These are phyloP conservation scores for Metschnikowia cerradonensis DNA, from an alignment of 805 yeast species.

Conservation along the genomic window DNA sequence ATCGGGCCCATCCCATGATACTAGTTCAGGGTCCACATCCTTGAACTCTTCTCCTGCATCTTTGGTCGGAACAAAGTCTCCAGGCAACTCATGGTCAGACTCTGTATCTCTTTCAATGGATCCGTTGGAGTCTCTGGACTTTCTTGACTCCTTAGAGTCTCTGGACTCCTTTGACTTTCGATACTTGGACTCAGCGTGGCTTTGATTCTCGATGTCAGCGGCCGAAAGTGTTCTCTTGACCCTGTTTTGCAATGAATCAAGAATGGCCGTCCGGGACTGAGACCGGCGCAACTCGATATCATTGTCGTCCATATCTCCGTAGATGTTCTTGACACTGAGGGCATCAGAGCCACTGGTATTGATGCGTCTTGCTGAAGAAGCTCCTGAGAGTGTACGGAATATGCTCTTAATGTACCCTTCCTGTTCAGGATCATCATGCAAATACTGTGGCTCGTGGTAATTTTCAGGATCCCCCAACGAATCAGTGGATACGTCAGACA, in stretches of 20 bases:
- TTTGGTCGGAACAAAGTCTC: conserved; percentile 31
- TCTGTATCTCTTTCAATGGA: background rate
- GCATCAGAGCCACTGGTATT: conserved; percentile 13
- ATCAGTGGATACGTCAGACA: background rate
- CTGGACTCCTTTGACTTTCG: too few species aligned
- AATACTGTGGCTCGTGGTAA: background rate
- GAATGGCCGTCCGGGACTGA: conserved; percentile 42
- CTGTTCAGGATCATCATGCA: background rate
- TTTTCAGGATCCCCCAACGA: background rate
- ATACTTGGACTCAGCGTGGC: background rate
- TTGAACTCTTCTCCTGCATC: conserved; percentile 52
- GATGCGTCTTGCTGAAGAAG: conserved; percentile 6
- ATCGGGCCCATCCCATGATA: conserved; percentile 61
- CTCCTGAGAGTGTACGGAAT: conserved; percentile 9
- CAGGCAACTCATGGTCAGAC: conserved; percentile 19
- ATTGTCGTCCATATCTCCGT: conserved; percentile 35
- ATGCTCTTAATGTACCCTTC: conserved; percentile 3
- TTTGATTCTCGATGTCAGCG: conserved; percentile 19
- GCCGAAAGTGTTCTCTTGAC: conserved; percentile 15
- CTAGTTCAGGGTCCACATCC: conserved; percentile 58
- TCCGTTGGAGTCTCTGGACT: background rate
- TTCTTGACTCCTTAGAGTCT: too few species aligned
- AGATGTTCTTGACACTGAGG: conserved; percentile 35
- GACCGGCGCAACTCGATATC: conserved; percentile 40
- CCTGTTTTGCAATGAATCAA: conserved; percentile 31